These are phyloP conservation scores for Nicotiana tabacum DNA, from an alignment of 257 asterid species.

Conservation along the genomic window DNA sequence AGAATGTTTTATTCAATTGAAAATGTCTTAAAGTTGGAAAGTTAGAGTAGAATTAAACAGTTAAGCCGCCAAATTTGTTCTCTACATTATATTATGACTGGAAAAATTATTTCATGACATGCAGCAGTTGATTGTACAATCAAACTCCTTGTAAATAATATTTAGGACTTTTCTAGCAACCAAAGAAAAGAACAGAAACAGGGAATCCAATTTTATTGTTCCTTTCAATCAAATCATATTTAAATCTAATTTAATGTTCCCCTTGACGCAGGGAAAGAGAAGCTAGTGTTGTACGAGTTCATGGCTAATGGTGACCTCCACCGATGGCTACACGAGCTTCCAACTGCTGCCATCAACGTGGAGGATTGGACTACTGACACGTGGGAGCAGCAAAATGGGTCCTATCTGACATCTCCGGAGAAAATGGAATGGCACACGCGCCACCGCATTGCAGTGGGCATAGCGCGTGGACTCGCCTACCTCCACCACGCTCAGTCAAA, in stretches of 20 bases:
- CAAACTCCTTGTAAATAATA: not conserved
- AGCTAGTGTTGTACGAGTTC: constrained; percentile 68
- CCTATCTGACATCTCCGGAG: constrained; percentile 38
- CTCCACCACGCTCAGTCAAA: constrained; percentile 86
- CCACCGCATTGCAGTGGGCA: constrained; percentile 94
- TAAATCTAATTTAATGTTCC: not conserved
- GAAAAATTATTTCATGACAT: not conserved
- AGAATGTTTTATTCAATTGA: not conserved
- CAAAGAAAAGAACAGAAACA: not conserved
- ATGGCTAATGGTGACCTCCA: constrained; percentile 94
- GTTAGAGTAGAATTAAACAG: not conserved
- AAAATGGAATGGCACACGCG: constrained; percentile 89
- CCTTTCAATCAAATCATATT: not conserved
- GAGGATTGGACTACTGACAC: constrained; percentile 96
- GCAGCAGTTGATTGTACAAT: not conserved
- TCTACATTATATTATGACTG: no score
- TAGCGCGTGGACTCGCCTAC: constrained; percentile 89
- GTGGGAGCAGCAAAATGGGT: constrained; percentile 60
- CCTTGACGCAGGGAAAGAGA: constrained; percentile 59
- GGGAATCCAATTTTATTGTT: not conserved
- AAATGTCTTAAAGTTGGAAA: not conserved
- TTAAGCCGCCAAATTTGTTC: not conserved
- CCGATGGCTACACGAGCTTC: constrained; percentile 92
- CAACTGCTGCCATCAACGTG: constrained; percentile 58
- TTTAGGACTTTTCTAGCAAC: not conserved